Conservation (phyloP, 208 protist species). For the Acanthamoeba sp. region DNA sequence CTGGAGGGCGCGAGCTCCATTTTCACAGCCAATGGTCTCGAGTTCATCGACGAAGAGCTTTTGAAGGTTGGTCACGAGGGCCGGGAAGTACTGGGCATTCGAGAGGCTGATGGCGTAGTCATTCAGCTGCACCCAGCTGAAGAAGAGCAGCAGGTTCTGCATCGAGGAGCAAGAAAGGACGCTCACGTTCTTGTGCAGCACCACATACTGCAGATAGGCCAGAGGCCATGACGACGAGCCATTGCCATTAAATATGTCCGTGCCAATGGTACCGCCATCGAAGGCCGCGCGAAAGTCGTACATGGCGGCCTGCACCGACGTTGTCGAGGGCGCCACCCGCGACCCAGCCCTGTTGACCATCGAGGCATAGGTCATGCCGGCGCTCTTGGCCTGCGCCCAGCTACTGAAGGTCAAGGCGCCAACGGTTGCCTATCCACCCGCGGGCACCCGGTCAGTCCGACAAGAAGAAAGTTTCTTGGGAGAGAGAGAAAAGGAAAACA, state of each 20-base stretch:
- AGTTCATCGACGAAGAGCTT: not conserved
- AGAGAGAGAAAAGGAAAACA: not conserved
- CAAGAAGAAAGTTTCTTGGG: no score
- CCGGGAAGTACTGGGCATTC: not conserved
- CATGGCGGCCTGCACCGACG: no score
- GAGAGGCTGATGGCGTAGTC: not conserved
- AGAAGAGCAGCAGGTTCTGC: constrained; percentile 21
- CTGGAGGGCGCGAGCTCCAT: not conserved
- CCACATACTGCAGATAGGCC: not conserved
- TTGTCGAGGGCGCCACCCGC: no score
- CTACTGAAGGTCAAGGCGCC: not conserved
- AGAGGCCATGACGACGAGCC: not conserved
- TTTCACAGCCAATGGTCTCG: not conserved
- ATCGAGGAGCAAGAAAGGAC: not conserved
- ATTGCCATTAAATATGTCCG: not conserved
- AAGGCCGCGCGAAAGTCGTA: no score
- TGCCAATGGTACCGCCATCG: no score
- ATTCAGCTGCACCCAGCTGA: constrained; percentile 5
- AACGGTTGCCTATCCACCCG: not conserved
- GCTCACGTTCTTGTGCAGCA: not conserved
- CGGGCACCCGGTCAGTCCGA: not conserved
- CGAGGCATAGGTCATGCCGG: not conserved
- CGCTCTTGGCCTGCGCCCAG: not conserved
- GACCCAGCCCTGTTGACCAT: no score
- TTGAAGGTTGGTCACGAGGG: not conserved